phyloP scores from a whole-genome alignment of 345 rosid genomes.

The Bruguiera gymnorhiza region DNA sequence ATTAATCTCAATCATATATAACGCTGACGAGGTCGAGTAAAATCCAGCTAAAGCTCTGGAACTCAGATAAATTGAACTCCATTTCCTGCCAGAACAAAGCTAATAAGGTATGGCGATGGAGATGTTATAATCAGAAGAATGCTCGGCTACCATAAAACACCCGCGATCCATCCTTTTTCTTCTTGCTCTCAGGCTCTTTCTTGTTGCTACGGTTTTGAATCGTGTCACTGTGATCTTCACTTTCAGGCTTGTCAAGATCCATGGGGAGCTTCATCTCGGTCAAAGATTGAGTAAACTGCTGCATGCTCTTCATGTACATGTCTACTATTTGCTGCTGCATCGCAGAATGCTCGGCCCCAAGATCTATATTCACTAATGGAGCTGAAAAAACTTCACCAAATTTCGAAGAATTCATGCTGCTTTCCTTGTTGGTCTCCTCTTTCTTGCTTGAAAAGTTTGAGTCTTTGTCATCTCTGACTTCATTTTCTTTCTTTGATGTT shows the following conservation, averaged over 20 bases:
- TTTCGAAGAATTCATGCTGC: conserved; percentile 6
- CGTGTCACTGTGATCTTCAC: conserved; percentile 30
- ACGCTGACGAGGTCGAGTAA: background rate
- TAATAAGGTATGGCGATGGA: background rate
- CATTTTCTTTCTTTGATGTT: conserved; percentile 44
- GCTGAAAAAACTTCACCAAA: conserved; percentile 39
- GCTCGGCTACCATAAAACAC: conserved; percentile 97
- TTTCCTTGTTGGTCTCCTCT: conserved; percentile 25
- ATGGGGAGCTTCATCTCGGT: conserved; percentile 94
- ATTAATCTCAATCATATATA: conserved; percentile 5
- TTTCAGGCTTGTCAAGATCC: conserved; percentile 55
- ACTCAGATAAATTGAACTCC: background rate
- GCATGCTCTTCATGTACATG: conserved; percentile 97
- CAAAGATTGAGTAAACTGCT: conserved; percentile 84
- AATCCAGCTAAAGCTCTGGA: background rate
- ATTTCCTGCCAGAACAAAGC: conserved; percentile 5
- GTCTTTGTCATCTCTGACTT: conserved; percentile 27
- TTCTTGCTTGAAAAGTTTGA: conserved; percentile 29
- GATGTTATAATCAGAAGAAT: conserved; percentile 50
- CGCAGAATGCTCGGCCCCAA: conserved; percentile 66
- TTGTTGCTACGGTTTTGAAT: conserved; percentile 36
- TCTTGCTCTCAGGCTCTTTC: conserved; percentile 47
- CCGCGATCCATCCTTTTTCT: conserved; percentile 79
- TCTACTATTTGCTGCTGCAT: conserved; percentile 96
- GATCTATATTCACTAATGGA: conserved; percentile 44